Base-by-base conservation (phyloP, 116 monocot genomes). In the Phalaenopsis hybrid region DNA sequence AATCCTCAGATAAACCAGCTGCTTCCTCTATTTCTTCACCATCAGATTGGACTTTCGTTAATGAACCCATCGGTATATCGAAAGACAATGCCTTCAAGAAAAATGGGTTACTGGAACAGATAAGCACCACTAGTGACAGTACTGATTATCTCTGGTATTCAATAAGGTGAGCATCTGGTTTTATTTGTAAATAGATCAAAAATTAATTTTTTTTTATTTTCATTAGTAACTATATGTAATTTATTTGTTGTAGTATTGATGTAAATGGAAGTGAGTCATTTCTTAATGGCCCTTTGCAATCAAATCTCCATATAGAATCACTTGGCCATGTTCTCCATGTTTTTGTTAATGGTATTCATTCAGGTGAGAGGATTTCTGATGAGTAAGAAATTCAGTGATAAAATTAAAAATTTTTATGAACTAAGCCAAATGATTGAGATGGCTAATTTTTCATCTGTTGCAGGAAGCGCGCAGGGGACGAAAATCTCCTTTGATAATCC, bases 241-340 rank as follows among this genome's bases (percentile, higher is more conserved):
- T n/a, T n/a, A n/a, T n/a, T n/a, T n/a, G n/a, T n/a, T n/a, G n/a
- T n/a, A n/a, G n/a, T n/a, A n/a, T n/a, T n/a, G n/a, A n/a, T n/a
- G n/a, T n/a, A n/a, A n/a, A n/a, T n/a, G n/a, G n/a, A n/a, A n/a
- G n/a, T n/a, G n/a, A n/a, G n/a, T n/a, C n/a, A n/a, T n/a, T n/a
- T n/a, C n/a, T n/a, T n/a, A n/a, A n/a, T n/a, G n/a, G n/a, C n/a
- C n/a, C n/a, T n/a, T n/a, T n/a, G n/a, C n/a, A n/a, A n/a, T n/a
- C n/a, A n/a, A n/a, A n/a, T n/a, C n/a, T n/a, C n/a, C n/a, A n/a
- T n/a, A n/a, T n/a, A n/a, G n/a, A n/a, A n/a, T n/a, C n/a, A n/a
- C n/a, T n/a, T n/a, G n/a, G n/a, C n/a, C 98, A 99, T 86, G 93
- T 99, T n/a, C 90, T 99, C 75, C 95, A 92, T 81, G 92, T 79